These are phyloP conservation scores for Prunus persica DNA, from an alignment of 306 rosid genomes.

Conservation along the genomic window DNA sequence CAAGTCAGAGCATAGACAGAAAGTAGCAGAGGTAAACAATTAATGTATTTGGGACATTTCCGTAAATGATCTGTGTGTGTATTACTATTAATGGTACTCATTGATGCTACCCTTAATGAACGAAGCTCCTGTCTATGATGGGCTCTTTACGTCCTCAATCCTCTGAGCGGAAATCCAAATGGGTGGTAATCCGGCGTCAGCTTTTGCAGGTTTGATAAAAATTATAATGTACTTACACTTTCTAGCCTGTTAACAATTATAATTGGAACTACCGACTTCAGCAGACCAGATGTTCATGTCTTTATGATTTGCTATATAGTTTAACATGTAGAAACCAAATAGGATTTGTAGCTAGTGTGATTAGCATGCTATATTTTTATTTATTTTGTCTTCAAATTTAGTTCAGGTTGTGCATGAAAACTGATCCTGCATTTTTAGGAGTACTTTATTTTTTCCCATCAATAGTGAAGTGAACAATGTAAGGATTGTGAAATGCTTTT, in stretches of 20 bases:
- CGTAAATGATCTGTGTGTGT: background rate
- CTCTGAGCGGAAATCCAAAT: constrained; percentile 75
- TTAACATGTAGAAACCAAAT: background rate
- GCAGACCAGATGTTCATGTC: background rate
- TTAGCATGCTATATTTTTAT: background rate
- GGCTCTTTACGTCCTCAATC: constrained; percentile 94
- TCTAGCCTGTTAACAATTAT: constrained; percentile 16
- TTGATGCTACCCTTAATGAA: constrained; percentile 26
- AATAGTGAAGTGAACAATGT: background rate
- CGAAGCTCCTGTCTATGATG: constrained; percentile 90
- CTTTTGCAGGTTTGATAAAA: constrained; percentile 74
- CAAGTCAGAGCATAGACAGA: constrained; percentile 68
- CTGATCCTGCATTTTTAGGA: background rate
- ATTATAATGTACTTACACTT: background rate
- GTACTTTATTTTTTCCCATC: background rate
- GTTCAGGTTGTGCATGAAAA: background rate
- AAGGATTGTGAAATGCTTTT: background rate
- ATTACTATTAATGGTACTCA: constrained; percentile 7
- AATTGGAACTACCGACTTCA: constrained; percentile 4
- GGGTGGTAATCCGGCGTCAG: constrained; percentile 90
- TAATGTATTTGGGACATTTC: constrained; percentile 19
- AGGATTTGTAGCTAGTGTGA: background rate
- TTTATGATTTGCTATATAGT: background rate
- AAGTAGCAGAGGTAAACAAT: constrained; percentile 90
- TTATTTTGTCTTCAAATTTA: background rate